Base-by-base conservation (phyloP, 176 grass and related monocot genomes). In the Phragmites australis region DNA sequence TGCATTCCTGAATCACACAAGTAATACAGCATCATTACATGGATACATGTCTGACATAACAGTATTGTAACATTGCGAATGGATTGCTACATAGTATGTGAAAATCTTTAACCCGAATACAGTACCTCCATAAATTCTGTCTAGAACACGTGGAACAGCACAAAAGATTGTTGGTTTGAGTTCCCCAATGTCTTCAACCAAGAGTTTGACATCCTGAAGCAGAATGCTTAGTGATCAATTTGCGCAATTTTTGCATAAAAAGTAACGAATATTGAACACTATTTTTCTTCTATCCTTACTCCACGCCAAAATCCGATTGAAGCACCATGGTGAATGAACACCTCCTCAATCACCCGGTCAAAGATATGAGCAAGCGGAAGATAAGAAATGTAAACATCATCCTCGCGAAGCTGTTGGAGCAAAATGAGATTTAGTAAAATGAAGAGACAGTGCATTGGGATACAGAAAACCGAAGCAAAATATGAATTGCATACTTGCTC, bases 251-350 rank as follows among this genome's bases (percentile, higher is more conserved):
- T 67, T 4, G 70, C 31, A 65, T 31, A 48, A 6, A 81, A 76
- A 51, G 54, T 23, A 62, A 65, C 8, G 68, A 58, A 13, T 34
- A 73, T 37, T 50, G 1, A 40, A 63, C 32, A 71, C n/a, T n/a
- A n/a, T n/a, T 26, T 37, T 65, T 5, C 54, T 34, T 69, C 58
- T 21, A 73, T 91, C 54, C 87, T 88, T 86, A 99, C 96, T 69
- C 96, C 96, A 60, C 90, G 88, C 96, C 96, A 99, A 84, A 99
- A 99, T 88, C 96, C 96, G 9, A 99, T 94, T 64, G 96, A 93
- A 29, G 92, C 92, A 12, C 88, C 92, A 39, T 91, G 84, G 72
- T 69, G 92, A 89, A 99, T 99, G 82, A 99, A 91, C 62, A 95
- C 39, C 82, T 99, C 93, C 79, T 99, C 96, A 67, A 99, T 83